Base-by-base conservation (phyloP, 768 basidiomycete species). In the Clavaria fumosa region DNA sequence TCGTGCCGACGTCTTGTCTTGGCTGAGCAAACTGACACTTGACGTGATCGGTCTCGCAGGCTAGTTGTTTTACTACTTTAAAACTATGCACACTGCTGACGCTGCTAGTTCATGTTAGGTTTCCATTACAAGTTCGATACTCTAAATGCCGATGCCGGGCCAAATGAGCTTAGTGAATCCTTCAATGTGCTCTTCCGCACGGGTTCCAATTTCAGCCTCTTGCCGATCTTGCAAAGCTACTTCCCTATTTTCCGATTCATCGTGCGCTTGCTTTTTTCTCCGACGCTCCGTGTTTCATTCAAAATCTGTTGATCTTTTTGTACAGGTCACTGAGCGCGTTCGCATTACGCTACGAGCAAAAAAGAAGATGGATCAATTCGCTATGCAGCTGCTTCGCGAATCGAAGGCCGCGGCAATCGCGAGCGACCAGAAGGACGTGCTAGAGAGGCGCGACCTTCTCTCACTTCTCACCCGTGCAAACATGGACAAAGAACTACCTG, bases 11-110 rank as follows among this genome's bases (percentile, higher is more conserved):
- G 69, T 75, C 2, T 57, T 78, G 24, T 57, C 62, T 3, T 82
- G 75, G 70, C 58, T 85, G 2, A 72, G 69, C 28, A 70, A 69
- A 39, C 68, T 69, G 35, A 83, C 81, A 3, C 60, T 86, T 6
- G 84, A 86, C 44, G 69, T 81, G 38, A 84, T 89, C 35, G 81
- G 81, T 7, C 59, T 78, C 24, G 76, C 62, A 57, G 74, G 78
- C 14, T 61, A 54, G 47, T 69, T 63, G 48, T 51, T 12, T 66
- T 68, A 48, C 49, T 60, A 26, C 51, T 24, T 6, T 6, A 15
- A 3, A 19, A 4, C 2, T 21, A 30, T 19, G 18, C n/a, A 64
- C 5, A 56, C 70, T 10, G 4, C 47, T 54, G 15, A 44, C 48
- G 17, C 30, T 12, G 7, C 14, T 10, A 4, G 17, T 9, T n/a